Conservation (phyloP, 495 filamentous ascomycete species). For the Lophium mytilinum region DNA sequence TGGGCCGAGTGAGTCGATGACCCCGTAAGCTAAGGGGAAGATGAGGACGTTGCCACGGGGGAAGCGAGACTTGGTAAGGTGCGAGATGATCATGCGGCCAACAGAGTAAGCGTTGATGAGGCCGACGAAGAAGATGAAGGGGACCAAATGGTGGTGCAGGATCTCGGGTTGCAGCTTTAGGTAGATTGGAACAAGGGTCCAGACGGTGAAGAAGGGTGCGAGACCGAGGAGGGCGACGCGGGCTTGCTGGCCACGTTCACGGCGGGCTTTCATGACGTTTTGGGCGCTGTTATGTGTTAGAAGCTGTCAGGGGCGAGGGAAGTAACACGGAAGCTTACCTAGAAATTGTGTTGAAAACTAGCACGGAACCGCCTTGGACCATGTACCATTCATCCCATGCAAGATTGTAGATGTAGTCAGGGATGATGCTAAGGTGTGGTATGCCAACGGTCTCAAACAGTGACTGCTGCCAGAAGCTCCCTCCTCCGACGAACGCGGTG, state of each 20-base stretch:
- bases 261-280: conserved; percentile 76
- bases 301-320: background rate
- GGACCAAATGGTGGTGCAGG: conserved; percentile 69
- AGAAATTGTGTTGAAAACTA: conserved; percentile 72
- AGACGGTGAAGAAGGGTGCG: conserved; percentile 65
- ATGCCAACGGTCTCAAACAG: conserved; percentile 68
- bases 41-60: conserved; percentile 80
- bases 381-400: conserved; percentile 89
- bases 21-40: conserved; percentile 57
- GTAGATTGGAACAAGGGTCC: conserved; percentile 67
- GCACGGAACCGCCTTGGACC: conserved; percentile 75
- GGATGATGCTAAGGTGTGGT: conserved; percentile 52
- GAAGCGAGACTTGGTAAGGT: conserved; percentile 75
- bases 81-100: conserved; percentile 88
- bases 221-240: conserved; percentile 71
- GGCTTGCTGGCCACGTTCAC: conserved; percentile 59
- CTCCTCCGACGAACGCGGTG: conserved; percentile 77
- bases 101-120: conserved; percentile 89
- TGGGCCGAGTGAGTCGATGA: conserved; percentile 71
- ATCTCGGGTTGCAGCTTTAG: conserved; percentile 77
- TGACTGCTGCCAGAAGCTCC: conserved; percentile 83
- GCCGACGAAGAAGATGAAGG: conserved; percentile 79
- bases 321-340: conserved; percentile 32
- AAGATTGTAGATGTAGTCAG: conserved; percentile 60
- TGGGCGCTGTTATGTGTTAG: conserved; percentile 45